Evolutionary conservation across 305 asterid genomes (phyloP).

Genomic region (Solanum hybrid): DNA sequence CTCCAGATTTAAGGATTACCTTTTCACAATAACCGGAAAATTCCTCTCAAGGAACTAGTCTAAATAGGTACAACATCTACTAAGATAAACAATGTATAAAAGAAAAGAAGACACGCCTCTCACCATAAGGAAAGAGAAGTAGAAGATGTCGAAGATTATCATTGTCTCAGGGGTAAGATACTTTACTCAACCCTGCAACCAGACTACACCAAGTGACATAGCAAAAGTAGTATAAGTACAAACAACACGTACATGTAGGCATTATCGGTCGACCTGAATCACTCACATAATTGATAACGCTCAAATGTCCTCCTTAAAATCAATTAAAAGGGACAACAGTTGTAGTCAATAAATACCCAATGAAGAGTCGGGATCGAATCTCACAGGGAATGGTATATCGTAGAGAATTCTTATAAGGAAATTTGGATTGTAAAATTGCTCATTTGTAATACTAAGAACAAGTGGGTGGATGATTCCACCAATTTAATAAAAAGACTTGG

Average conservation of each 20-base stretch:
- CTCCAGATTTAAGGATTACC: not conserved
- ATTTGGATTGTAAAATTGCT: too few relatives aligned
- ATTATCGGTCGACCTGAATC: not conserved
- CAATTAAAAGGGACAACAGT: too few relatives aligned
- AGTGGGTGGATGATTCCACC: too few relatives aligned
- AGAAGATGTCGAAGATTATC: not conserved
- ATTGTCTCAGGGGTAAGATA: not conserved
- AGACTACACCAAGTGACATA: not conserved
- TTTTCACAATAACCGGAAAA: too few relatives aligned
- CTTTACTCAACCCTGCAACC: not conserved
- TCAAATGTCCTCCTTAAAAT: too few relatives aligned
- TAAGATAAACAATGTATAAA: not conserved
- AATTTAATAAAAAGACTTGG: too few relatives aligned
- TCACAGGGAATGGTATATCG: too few relatives aligned
- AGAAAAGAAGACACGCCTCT: not conserved
- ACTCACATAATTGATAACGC: not conserved
- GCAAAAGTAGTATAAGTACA: not conserved
- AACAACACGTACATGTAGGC: not conserved
- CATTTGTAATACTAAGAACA: too few relatives aligned
- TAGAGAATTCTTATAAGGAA: too few relatives aligned
- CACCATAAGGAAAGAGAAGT: not conserved
- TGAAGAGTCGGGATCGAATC: too few relatives aligned
- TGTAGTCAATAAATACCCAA: too few relatives aligned
- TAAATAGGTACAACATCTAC: not conserved
- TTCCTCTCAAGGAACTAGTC: not conserved